These are phyloP conservation scores for Penicillium verrucosum DNA, from an alignment of 2,329 filamentous ascomycete genomes.

Conservation along the genomic window DNA sequence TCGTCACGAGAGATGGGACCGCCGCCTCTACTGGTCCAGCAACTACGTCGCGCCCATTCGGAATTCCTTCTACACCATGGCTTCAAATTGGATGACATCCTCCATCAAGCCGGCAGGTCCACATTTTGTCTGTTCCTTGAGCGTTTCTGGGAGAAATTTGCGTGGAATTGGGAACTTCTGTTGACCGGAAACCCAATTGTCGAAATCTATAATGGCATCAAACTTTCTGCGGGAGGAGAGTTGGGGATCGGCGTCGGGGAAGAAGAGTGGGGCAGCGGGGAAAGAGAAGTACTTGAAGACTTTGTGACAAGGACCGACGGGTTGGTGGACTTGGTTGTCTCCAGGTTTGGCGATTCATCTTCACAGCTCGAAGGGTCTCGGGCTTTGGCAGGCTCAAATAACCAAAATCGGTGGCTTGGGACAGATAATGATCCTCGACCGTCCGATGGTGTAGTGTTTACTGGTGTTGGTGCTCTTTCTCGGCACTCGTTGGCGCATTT, in stretches of 20 bases:
- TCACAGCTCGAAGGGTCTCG: conserved; percentile 25
- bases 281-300: conserved; percentile 90
- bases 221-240: conserved; percentile 85
- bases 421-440: conserved; percentile 63
- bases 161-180: conserved; percentile 75
- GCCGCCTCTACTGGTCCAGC: conserved; percentile 69
- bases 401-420: conserved; percentile 66
- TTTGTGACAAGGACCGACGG: conserved; percentile 76
- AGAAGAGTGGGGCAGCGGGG: conserved; percentile 89
- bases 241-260: conserved; percentile 92
- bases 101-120: conserved; percentile 59
- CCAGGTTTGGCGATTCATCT: conserved; percentile 68
- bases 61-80: conserved; percentile 87
- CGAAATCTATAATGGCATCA: conserved; percentile 76
- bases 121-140: conserved; percentile 71
- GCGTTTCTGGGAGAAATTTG: conserved; percentile 74
- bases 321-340: conserved; percentile 81
- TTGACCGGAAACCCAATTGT: conserved; percentile 84
- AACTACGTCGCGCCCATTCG: conserved; percentile 77
- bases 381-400: conserved; percentile 17
- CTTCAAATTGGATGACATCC: conserved; percentile 67
- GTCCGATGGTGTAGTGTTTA: conserved; percentile 81
- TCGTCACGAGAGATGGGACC: conserved; percentile 89
- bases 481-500: conserved; percentile 68
- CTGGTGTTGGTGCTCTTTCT: conserved; percentile 72